Conservation (phyloP, 1,284 basidiomycete genomes). For the Ceratobasidium sp. region DNA sequence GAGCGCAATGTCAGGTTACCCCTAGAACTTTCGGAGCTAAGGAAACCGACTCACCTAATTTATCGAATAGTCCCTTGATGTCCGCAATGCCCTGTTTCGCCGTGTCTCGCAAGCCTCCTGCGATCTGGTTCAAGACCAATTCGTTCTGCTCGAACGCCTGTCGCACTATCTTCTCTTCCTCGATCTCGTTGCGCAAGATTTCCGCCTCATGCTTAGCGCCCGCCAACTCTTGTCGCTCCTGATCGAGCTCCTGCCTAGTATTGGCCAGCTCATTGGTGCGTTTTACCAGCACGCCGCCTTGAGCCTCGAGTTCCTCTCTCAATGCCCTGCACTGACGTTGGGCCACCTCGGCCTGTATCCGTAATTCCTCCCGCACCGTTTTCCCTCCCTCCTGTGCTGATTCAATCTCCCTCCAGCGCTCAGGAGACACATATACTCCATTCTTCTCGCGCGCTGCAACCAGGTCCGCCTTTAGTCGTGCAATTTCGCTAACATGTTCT, state of each 20-base stretch:
- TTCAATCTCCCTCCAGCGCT: conserved; percentile 86
- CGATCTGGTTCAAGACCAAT: conserved; percentile 71
- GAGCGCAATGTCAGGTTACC: neutral
- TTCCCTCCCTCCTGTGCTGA: conserved; percentile 76
- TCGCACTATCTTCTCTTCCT: conserved; percentile 79
- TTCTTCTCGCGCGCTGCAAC: conserved; percentile 91
- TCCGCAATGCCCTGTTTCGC: conserved; percentile 75
- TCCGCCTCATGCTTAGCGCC: conserved; percentile 63
- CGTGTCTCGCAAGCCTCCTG: conserved; percentile 69
- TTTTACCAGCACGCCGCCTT: conserved; percentile 76
- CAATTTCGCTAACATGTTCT: conserved; percentile 94
- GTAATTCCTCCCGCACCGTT: conserved; percentile 82
- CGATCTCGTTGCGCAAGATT: conserved; percentile 62
- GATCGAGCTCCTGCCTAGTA: conserved; percentile 65
- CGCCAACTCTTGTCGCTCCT: conserved; percentile 63
- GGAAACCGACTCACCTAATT: conserved; percentile 70
- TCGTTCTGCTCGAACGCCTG: conserved; percentile 83
- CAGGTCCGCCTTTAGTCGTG: conserved; percentile 90
- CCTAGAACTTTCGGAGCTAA: too few species aligned
- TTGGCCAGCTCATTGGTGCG: conserved; percentile 76
- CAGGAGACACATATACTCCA: conserved; percentile 90
- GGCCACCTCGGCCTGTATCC: conserved; percentile 81
- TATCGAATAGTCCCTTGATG: conserved; percentile 77
- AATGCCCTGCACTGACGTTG: conserved; percentile 80
- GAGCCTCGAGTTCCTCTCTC: conserved; percentile 90